phyloP scores from a whole-genome alignment of 768 basidiomycete genomes.

The Lentinula edodes region DNA sequence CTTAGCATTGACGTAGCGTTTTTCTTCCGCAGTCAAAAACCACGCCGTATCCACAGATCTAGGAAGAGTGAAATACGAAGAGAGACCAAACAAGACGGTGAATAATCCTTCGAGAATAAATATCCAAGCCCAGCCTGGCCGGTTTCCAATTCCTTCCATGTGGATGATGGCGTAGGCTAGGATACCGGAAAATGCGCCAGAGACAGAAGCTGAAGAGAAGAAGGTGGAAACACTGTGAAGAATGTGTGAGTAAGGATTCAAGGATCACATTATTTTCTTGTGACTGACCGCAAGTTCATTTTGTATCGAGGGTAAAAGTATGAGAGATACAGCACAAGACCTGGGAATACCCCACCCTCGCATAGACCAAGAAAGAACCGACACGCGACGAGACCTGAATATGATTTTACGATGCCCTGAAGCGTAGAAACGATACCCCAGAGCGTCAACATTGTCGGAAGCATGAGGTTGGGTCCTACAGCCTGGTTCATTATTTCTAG shows the following conservation, averaged over 20 bases:
- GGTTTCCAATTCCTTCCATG: constrained; percentile 50
- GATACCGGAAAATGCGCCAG: constrained; percentile 66
- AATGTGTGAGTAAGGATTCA: constrained; percentile 25
- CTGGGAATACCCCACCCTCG: constrained; percentile 55
- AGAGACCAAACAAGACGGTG: constrained; percentile 51
- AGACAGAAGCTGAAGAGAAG: constrained; percentile 49
- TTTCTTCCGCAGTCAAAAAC: constrained; percentile 51
- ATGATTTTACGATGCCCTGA: constrained; percentile 52
- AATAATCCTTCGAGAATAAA: constrained; percentile 42
- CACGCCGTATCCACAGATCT: constrained; percentile 34
- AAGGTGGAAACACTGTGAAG: constrained; percentile 30
- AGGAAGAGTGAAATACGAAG: constrained; percentile 46
- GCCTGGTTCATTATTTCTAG: constrained; percentile 19
- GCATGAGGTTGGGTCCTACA: constrained; percentile 53
- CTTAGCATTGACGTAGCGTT: constrained; percentile 35
- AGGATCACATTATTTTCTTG: not conserved
- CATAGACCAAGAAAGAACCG: constrained; percentile 50
- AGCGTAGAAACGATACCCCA: constrained; percentile 67
- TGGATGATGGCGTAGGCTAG: constrained; percentile 61
- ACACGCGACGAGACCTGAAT: constrained; percentile 38
- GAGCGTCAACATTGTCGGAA: constrained; percentile 54
- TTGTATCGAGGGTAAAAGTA: constrained; percentile 42
- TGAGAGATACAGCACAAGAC: constrained; percentile 22
- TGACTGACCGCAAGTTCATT: constrained; percentile 40
- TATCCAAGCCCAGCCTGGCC: constrained; percentile 18